Conservation (phyloP, 148 eudicot genomes). For the Rhododendron vialii region DNA sequence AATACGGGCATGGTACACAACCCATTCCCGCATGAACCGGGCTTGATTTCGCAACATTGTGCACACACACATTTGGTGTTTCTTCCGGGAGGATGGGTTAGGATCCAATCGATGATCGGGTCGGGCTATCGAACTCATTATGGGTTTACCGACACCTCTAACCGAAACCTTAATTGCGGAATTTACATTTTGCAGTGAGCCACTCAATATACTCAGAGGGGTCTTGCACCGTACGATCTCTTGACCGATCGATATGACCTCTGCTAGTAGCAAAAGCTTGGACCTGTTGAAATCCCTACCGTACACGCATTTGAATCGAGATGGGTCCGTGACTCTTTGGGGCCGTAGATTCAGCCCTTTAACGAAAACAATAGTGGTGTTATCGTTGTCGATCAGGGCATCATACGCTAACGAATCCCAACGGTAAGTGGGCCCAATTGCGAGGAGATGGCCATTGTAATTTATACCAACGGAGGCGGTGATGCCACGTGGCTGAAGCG, state of each 20-base stretch:
- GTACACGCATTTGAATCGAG: constrained; percentile 40
- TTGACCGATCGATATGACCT: constrained; percentile 41
- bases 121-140: constrained; percentile 24
- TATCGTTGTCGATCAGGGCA: constrained; percentile 43
- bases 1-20: constrained; percentile 36
- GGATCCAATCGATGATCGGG: background rate
- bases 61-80: constrained; percentile 39
- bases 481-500: constrained; percentile 34
- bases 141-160: constrained; percentile 13
- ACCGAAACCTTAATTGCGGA: constrained; percentile 31
- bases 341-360: constrained; percentile 47
- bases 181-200: background rate
- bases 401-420: constrained; percentile 50
- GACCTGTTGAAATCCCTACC: constrained; percentile 28
- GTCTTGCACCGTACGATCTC: constrained; percentile 52
- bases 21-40: constrained; percentile 39
- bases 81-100: background rate
- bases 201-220: constrained; percentile 29
- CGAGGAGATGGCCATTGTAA: constrained; percentile 20
- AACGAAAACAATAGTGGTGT: constrained; percentile 41
- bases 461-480: constrained; percentile 16
- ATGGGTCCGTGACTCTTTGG: constrained; percentile 19
- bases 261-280: constrained; percentile 16
- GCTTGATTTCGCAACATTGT: constrained; percentile 57
- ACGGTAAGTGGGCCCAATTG: constrained; percentile 22